phyloP scores from a whole-genome alignment of 768 basidiomycete species.

The Phylloporus rhodoxanthus region DNA sequence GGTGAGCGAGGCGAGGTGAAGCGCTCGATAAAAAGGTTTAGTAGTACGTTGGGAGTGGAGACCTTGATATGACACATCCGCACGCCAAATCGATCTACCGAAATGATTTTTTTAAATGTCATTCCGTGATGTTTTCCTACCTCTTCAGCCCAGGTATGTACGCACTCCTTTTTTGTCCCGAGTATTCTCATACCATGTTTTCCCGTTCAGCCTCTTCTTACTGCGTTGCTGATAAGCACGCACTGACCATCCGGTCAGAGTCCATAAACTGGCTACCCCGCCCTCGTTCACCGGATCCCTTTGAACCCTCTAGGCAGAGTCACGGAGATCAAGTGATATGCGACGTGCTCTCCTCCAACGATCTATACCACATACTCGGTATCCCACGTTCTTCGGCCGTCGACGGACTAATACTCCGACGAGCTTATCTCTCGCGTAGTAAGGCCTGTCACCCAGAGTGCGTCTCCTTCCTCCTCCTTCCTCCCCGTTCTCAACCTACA shows the following conservation, averaged over 20 bases:
- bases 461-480: constrained; percentile 27
- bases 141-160: constrained; percentile 27
- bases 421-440: constrained; percentile 73
- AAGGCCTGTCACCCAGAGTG: constrained; percentile 83
- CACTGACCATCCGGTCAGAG: constrained; percentile 19
- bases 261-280: constrained; percentile 27
- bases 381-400: constrained; percentile 42
- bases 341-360: constrained; percentile 53
- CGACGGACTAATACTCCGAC: constrained; percentile 59
- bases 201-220: constrained; percentile 47
- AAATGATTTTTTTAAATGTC: constrained; percentile 5
- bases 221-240: constrained; percentile 47
- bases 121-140: constrained; percentile 21
- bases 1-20: constrained; percentile 80
- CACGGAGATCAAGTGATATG: constrained; percentile 22
- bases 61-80: constrained; percentile 15
- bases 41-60: constrained; percentile 37
- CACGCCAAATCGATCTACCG: constrained; percentile 3
- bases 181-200: constrained; percentile 1
- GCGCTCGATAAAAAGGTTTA: constrained; percentile 50
- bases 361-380: constrained; percentile 73
- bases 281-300: constrained; percentile 9
- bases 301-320: constrained; percentile 4
- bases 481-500: constrained; percentile 1
- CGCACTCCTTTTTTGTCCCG: too few species aligned